These are phyloP conservation scores for Mentha longifolia DNA, from an alignment of 257 asterid species.

Conservation along the genomic window DNA sequence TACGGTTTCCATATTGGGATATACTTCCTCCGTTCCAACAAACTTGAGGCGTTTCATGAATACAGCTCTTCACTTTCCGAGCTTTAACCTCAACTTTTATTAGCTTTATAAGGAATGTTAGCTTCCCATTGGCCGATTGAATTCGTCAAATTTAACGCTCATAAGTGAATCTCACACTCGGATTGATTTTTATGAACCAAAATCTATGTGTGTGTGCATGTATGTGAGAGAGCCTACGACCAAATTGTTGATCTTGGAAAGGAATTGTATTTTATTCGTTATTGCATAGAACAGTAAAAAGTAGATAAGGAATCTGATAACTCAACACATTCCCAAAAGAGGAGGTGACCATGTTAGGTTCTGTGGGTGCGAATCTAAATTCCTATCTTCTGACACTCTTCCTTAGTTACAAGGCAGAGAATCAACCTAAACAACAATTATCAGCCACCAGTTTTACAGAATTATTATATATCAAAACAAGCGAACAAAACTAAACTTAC, in stretches of 20 bases:
- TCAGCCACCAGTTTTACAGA: neutral
- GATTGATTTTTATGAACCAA: no score
- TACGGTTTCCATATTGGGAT: no score
- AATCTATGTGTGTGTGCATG: no score
- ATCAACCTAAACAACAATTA: neutral
- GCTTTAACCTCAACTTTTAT: no score
- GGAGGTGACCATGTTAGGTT: neutral
- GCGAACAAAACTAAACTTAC: conserved; percentile 2
- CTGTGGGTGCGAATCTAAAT: neutral
- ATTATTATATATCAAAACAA: neutral
- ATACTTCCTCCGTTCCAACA: no score
- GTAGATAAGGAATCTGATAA: neutral
- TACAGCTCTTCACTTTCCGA: no score
- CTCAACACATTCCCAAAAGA: neutral
- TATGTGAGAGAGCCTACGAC: neutral
- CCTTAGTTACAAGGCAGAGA: conserved; percentile 1
- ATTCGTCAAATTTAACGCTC: no score
- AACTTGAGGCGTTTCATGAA: no score
- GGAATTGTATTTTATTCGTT: neutral
- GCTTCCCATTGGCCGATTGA: no score
- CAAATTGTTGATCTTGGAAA: neutral
- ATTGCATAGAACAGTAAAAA: neutral
- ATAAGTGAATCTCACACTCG: no score
- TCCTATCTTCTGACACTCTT: neutral
- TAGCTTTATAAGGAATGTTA: no score